Base-by-base conservation (phyloP, 352 stramenopile species). In the Phytophthora cactorum region DNA sequence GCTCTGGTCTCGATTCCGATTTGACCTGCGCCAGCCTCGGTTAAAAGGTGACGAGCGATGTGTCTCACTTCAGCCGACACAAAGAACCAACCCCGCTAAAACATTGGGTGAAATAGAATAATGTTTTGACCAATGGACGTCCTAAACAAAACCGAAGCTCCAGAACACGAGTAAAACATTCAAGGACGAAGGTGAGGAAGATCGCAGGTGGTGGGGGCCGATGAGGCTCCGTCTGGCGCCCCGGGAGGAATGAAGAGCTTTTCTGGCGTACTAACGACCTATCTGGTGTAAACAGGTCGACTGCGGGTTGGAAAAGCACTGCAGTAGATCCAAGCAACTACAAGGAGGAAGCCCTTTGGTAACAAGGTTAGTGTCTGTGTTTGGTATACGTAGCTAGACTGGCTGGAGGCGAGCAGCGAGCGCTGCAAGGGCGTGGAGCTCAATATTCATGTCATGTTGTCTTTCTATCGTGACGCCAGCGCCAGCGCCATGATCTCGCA, bases 401-500 rank as follows among this genome's bases (percentile, higher is more conserved):
- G 39, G 38, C 15, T 45, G 9, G 8, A 22, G 22, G 22, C 22
- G 22, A 22, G 22, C n/a, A 39, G n/a, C 59, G 50, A 49, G 27
- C 10, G 51, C 6, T 17, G 4, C 29, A 14, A 29, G 3, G n/a
- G 22, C 27, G 39, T 54, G 49, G 56, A 52, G 32, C 27, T 34
- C 29, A 8, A 43, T 63, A 58, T 63, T 72, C 31, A 76, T 57
- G 27, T n/a, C 15, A 56, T 65, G 28, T 60, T 46, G 25, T 63
- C 28, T 32, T 44, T 72, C 43, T 70, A 47, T 50, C 43, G 49
- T 62, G 31, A 58, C 36, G 36, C 46, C 39, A 63, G 52, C 45
- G 14, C 15, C 22, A 66, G 36, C 47, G 22, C 49, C 15, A 93
- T 92, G 80, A 90, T 63, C 66, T 81, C 79, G 41, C 85, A 91